phyloP scores from a whole-genome alignment of 495 filamentous ascomycete species.

The Penicillium macrosclerotiorum region DNA sequence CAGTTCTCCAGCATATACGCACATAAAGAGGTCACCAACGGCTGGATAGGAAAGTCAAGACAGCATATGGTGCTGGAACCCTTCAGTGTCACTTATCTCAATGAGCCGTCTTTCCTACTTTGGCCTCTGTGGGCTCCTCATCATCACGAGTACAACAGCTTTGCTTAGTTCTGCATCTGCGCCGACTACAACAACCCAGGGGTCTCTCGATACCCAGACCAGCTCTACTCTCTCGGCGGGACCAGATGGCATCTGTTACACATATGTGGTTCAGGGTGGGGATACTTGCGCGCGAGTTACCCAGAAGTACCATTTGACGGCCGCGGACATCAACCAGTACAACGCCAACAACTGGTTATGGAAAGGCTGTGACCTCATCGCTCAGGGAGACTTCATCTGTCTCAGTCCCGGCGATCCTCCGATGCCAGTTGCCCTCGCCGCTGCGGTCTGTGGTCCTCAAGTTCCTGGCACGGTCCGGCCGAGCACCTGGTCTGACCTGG shows the following conservation, averaged over 20 bases:
- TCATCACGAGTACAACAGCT: not conserved
- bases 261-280: not conserved
- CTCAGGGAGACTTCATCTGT: constrained; percentile 2
- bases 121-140: not conserved
- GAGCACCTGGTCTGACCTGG: not conserved
- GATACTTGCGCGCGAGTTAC: constrained; percentile 8
- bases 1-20: no score
- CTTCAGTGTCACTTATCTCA: no score
- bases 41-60: no score
- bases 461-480: constrained; percentile 3
- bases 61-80: no score
- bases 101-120: no score
- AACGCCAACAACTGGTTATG: constrained; percentile 6
- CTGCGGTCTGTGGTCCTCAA: constrained; percentile 3
- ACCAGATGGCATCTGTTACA: constrained; percentile 6
- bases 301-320: not conserved
- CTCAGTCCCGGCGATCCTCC: constrained; percentile 5
- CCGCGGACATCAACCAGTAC: constrained; percentile 1
- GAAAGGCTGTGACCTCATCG: not conserved
- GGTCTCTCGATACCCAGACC: no score
- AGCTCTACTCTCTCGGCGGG: no score
- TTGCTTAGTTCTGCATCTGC: no score
- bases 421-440: constrained; percentile 3
- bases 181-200: no score
- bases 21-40: no score